Percentiles rank a stretch among this genome's conserved stretches.
phyloP scores from a whole-genome alignment of 495 filamentous ascomycete genomes.

The Tuber microsphaerosporum region DNA sequence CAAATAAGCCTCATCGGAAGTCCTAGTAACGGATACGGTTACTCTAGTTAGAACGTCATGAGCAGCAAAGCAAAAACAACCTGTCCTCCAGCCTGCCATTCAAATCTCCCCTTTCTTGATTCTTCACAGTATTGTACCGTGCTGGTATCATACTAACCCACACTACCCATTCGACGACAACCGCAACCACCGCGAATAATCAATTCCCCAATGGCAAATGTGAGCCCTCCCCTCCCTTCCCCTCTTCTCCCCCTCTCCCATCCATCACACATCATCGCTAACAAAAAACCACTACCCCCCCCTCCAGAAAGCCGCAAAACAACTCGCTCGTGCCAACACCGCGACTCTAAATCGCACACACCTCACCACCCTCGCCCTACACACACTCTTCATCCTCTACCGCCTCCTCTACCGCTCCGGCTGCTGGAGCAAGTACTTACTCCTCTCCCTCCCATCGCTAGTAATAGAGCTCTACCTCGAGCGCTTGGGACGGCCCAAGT shows the following conservation, averaged over 20 bases:
- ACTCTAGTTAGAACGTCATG: neutral
- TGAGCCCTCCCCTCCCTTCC: neutral
- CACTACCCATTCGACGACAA: neutral
- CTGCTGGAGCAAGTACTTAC: constrained; percentile 50
- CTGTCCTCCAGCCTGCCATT: neutral
- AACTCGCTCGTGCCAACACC: constrained; percentile 74
- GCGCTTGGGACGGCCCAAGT: constrained; percentile 68
- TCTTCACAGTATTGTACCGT: neutral
- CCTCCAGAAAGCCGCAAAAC: constrained; percentile 83
- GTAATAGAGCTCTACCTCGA: constrained; percentile 78
- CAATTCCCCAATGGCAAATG: constrained; percentile 30
- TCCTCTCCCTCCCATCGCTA: constrained; percentile 66
- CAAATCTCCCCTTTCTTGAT: neutral
- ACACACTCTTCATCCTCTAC: constrained; percentile 64
- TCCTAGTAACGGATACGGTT: neutral
- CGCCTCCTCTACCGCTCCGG: constrained; percentile 54
- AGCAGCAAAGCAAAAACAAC: neutral
- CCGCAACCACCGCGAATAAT: neutral
- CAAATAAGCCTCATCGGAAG: neutral
- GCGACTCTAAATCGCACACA: constrained; percentile 69
- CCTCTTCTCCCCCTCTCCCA: neutral
- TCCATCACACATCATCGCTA: neutral
- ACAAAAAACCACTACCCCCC: constrained; percentile 4
- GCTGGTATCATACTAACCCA: neutral
- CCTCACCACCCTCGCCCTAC: constrained; percentile 60